phyloP scores from a whole-genome alignment of 306 rosid genomes.

The Prunus mongolica region DNA sequence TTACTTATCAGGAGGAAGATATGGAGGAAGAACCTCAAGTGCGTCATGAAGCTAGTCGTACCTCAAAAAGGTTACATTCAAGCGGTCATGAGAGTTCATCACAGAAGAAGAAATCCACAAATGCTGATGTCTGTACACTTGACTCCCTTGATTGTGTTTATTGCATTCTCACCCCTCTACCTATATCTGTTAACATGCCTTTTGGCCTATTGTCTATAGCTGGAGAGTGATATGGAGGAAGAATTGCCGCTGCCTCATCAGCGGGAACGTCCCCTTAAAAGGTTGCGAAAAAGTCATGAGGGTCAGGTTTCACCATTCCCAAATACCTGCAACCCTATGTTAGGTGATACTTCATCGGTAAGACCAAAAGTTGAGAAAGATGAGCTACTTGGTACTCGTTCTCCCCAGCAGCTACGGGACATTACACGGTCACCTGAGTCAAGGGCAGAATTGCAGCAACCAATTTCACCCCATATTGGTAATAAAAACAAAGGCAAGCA shows the following conservation, averaged over 20 bases:
- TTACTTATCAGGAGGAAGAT: slow-evolving; percentile 36
- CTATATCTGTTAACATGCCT: slow-evolving; percentile 21
- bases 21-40: slow-evolving; percentile 40
- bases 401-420: slow-evolving; percentile 31
- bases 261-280: slow-evolving; percentile 66
- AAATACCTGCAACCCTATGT: slow-evolving; percentile 22
- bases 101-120: slow-evolving; percentile 24
- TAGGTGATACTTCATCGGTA: slow-evolving; percentile 32
- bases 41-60: slow-evolving; percentile 44
- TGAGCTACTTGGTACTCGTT: slow-evolving; percentile 24
- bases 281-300: slow-evolving; percentile 69
- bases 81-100: slow-evolving; percentile 36
- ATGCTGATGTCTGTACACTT: slow-evolving; percentile 25
- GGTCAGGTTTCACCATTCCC: slow-evolving; percentile 33
- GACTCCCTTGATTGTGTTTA: slow-evolving; percentile 17
- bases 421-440: slow-evolving; percentile 19
- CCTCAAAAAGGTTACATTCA: slow-evolving; percentile 45
- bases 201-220: slow-evolving; percentile 25
- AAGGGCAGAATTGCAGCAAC: slow-evolving; percentile 26
- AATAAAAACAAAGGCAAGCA: slow-evolving; percentile 62
- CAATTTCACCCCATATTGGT: slow-evolving; percentile 27
- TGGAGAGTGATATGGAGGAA: slow-evolving; percentile 45
- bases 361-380: slow-evolving; percentile 54
- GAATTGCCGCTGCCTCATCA: slow-evolving; percentile 33
- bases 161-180: slow-evolving; percentile 10